These are phyloP conservation scores for Tetraselmis striata DNA, from an alignment of 139 green algal species.

Conservation along the genomic window DNA sequence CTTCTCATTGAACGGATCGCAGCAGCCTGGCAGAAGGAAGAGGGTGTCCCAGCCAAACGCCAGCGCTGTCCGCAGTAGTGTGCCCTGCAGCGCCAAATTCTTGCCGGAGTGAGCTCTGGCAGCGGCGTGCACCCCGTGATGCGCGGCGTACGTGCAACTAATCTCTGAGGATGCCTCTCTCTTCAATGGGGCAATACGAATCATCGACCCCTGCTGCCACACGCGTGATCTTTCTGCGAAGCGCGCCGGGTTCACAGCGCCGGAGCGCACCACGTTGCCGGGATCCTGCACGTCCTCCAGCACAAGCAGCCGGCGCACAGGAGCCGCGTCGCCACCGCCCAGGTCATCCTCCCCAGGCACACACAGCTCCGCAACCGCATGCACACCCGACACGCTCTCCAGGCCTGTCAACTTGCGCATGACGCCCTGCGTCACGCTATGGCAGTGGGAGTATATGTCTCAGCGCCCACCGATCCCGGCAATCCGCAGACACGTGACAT, in stretches of 20 bases:
- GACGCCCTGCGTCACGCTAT: background rate
- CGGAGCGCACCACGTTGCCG: conserved; percentile 15
- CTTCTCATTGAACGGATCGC: background rate
- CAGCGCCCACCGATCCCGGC: no score
- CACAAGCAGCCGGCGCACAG: background rate
- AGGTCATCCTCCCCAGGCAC: background rate
- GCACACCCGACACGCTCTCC: background rate
- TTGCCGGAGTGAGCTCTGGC: no score
- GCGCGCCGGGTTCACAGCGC: no score
- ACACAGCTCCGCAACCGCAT: background rate
- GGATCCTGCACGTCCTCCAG: conserved; percentile 28
- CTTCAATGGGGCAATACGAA: no score
- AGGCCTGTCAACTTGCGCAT: background rate
- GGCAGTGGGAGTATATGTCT: no score
- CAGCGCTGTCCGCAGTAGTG: conserved; percentile 27
- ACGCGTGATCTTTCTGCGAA: no score
- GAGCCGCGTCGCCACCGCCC: background rate
- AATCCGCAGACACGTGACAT: background rate
- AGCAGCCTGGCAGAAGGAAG: background rate
- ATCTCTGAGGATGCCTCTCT: no score
- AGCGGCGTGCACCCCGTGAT: no score
- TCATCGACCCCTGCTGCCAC: no score
- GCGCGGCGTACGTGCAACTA: no score
- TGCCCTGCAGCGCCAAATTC: conserved; percentile 18
- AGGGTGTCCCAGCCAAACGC: conserved; percentile 24